Base-by-base conservation (phyloP, 2,329 filamentous ascomycete genomes). In the Talaromyces rugulosus region DNA sequence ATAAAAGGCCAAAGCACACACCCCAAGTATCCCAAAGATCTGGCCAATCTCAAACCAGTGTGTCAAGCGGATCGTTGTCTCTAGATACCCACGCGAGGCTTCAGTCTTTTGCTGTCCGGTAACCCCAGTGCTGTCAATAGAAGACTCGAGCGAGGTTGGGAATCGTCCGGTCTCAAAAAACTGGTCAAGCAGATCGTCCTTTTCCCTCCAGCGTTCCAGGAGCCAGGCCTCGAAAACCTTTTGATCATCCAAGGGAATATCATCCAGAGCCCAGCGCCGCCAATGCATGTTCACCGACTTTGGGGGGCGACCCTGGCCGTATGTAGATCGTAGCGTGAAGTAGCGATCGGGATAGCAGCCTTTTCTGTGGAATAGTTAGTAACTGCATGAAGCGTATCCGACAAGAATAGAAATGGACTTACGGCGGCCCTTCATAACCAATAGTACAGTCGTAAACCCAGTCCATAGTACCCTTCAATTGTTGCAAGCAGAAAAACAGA, bases 241-340 rank as follows among this genome's bases (percentile, higher is more conserved):
- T 16, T 84, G 82, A 67, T 89, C 85, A 34, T 92, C 83, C 9
- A 96, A 83, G 0, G 94, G 94, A 51, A 99, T 96, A 23, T 92
- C 87, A 27, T 84, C 83, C 14, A 97, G 74, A 36, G 85, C 85
- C 76, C 96, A 97, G 9, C 92, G 87, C 59, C 95, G 87, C 92
- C 94, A 99, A 77, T 96, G 90, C 81, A 98, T 93, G 76, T 97
- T 98, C 70, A 98, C 93, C 1, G 92, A 96, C 74, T 93, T 96
- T 1, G 94, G 95, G 0, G 93, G 89, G 1, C 91, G 87, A 12
- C 95, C 93, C 74, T 95, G 87, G 65, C 97, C 88, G 72, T 95
- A 96, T 4, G 92, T 96, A 56, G 92, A 92, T 2, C 86, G 85
- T 4, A 99, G 82, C 0, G 91, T 93, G 75, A 96, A 98, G 70